Evolutionary conservation across 106 monocot genomes (phyloP), one percentile per base, ranked within the genome.

Genomic region (Xerophyta viscosa): DNA sequence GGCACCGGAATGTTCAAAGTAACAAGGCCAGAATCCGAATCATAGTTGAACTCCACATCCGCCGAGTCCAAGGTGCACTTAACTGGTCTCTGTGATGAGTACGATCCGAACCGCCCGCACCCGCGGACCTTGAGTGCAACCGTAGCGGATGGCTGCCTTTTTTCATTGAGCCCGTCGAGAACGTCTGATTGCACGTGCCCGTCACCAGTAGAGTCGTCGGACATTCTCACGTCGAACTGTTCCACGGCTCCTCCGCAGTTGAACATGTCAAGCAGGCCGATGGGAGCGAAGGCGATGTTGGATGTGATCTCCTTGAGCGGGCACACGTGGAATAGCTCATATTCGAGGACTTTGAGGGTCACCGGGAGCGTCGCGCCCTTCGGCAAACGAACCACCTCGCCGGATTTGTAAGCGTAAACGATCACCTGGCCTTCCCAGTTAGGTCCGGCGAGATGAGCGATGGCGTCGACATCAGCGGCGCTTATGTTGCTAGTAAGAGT

Each of bases 241-340:
- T 82, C 72, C 20, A 84, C 62, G 0, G 83, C 78, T 50, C 83
- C 83, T 13, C 60, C 52, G 13, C 56, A 61, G 37, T 80, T 74
- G 61, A 74, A 74, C 80, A 80, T 80, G 61, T 80, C 60, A 15
- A 84, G 70, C 36, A 84, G 46, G 2, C 83, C 79, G n/a, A 79
- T 84, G 0, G 78, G 67, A 2, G 79, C 74, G 25, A 84, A 75
- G 5, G 48, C 56, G 7, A 75, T 51, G 20, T 14, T 45, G 0
- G 60, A 2, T 0, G 66, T 28, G 27, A 80, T 62, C 50, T 70
- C 66, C 71, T 64, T 65, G 6, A 79, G 31, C 8, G 84, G 84
- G 36, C 47, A 56, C 25, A 84, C 30, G n/a, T 75, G 71, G 64
- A 75, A 84, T 57, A 84, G 48, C 60, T 84, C 84, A 29, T 73